Conservation (phyloP, 2,329 filamentous ascomycete species). For the Fusarium scirpi region DNA sequence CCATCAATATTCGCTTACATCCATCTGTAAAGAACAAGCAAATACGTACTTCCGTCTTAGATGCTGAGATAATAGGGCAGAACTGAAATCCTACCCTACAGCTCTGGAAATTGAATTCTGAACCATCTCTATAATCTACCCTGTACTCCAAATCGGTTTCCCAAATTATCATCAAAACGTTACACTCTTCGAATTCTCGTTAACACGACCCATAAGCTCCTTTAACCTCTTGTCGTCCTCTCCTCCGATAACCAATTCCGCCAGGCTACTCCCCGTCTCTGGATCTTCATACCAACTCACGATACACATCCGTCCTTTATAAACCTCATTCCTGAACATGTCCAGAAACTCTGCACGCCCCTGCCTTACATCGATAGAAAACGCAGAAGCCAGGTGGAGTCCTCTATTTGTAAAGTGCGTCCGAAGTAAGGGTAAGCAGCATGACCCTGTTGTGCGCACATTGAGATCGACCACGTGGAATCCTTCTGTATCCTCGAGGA, state of each 20-base stretch:
- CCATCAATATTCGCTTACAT: not conserved
- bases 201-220: slow-evolving; percentile 43
- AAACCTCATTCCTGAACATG: slow-evolving; percentile 43
- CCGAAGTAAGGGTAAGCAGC: slow-evolving; percentile 48
- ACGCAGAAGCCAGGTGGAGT: slow-evolving; percentile 47
- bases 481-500: slow-evolving; percentile 47
- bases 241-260: slow-evolving; percentile 49
- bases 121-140: not conserved
- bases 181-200: slow-evolving; percentile 46
- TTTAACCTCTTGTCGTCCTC: slow-evolving; percentile 41
- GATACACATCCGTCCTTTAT: slow-evolving; percentile 47
- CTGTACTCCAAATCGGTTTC: not conserved
- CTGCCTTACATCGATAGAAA: slow-evolving; percentile 44
- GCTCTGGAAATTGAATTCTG: not conserved
- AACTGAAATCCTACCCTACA: not conserved
- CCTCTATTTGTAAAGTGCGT: slow-evolving; percentile 47
- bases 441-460: slow-evolving; percentile 50
- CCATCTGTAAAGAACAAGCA: not conserved
- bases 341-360: slow-evolving; percentile 45
- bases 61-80: not conserved
- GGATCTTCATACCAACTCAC: slow-evolving; percentile 52
- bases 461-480: slow-evolving; percentile 52
- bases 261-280: slow-evolving; percentile 44
- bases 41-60: not conserved
- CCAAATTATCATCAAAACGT: slow-evolving; percentile 43